Percentiles rank a stretch among this genome's conserved stretches.
Evolutionary conservation across 805 yeast species (phyloP).

Genomic region (Teunomyces stri): DNA sequence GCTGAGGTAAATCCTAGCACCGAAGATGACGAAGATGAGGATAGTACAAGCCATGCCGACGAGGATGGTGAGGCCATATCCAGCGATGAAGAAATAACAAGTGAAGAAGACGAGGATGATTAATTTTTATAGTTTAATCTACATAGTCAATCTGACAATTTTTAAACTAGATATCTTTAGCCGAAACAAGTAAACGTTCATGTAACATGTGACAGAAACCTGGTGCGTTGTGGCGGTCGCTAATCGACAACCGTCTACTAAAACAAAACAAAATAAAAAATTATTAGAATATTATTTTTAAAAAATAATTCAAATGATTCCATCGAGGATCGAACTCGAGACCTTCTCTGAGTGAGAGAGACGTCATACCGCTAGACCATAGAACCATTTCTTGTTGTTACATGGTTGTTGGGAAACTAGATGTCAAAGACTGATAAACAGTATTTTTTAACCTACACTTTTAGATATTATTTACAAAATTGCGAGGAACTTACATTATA

Average conservation of each 20-base stretch:
- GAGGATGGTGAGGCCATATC: constrained; percentile 21
- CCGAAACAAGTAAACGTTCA: neutral
- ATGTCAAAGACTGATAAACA: neutral
- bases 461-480: neutral
- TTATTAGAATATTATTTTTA: too few relatives aligned
- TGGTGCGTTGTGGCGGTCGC: neutral
- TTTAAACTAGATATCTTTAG: neutral
- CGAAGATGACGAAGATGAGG: constrained; percentile 57
- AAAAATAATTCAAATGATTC: constrained; percentile 10
- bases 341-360: constrained; percentile 20
- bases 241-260: neutral
- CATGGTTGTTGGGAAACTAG: neutral
- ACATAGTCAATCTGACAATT: neutral
- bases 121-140: neutral
- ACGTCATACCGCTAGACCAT: constrained; percentile 22
- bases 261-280: neutral
- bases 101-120: constrained; percentile 20
- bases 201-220: neutral
- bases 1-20: constrained; percentile 43
- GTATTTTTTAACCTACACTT: too few relatives aligned
- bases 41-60: constrained; percentile 25
- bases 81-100: constrained; percentile 19
- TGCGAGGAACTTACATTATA: neutral
- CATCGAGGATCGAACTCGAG: constrained; percentile 22
- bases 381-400: constrained; percentile 9